Conservation (phyloP, 495 filamentous ascomycete genomes). For the Rusavskia elegans region DNA sequence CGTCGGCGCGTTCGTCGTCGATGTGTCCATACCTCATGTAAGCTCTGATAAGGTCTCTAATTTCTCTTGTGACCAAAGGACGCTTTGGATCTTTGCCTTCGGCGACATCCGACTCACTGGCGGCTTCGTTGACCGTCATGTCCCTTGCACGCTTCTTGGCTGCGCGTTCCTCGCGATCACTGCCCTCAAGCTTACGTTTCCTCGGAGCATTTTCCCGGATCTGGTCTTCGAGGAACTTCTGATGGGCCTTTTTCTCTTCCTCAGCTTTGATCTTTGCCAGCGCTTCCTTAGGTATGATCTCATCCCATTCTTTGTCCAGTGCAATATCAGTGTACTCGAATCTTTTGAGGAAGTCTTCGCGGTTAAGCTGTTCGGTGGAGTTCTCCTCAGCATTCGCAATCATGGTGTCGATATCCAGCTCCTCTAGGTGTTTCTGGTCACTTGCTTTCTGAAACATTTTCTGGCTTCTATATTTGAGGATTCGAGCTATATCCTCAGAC, state of each 20-base stretch:
- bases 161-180: slow-evolving; percentile 71
- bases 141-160: slow-evolving; percentile 85
- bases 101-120: slow-evolving; percentile 39
- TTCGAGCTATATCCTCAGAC: slow-evolving; percentile 79
- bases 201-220: slow-evolving; percentile 77
- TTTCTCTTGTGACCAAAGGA: slow-evolving; percentile 77
- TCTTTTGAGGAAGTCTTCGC: slow-evolving; percentile 81
- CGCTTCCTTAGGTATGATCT: slow-evolving; percentile 91
- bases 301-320: slow-evolving; percentile 86
- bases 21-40: slow-evolving; percentile 80
- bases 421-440: slow-evolving; percentile 90
- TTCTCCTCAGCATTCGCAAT: slow-evolving; percentile 92
- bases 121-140: slow-evolving; percentile 29
- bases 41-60: slow-evolving; percentile 71
- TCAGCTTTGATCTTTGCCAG: slow-evolving; percentile 77
- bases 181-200: slow-evolving; percentile 55
- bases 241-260: slow-evolving; percentile 69
- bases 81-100: slow-evolving; percentile 63
- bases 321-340: slow-evolving; percentile 88
- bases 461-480: slow-evolving; percentile 82
- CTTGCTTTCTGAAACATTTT: slow-evolving; percentile 95
- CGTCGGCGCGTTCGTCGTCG: slow-evolving; percentile 69
- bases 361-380: slow-evolving; percentile 78
- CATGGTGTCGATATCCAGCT: slow-evolving; percentile 96
- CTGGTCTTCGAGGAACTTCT: slow-evolving; percentile 63